Conservation (phyloP, 1,284 basidiomycete genomes). For the Apiotrichum porosum region DNA sequence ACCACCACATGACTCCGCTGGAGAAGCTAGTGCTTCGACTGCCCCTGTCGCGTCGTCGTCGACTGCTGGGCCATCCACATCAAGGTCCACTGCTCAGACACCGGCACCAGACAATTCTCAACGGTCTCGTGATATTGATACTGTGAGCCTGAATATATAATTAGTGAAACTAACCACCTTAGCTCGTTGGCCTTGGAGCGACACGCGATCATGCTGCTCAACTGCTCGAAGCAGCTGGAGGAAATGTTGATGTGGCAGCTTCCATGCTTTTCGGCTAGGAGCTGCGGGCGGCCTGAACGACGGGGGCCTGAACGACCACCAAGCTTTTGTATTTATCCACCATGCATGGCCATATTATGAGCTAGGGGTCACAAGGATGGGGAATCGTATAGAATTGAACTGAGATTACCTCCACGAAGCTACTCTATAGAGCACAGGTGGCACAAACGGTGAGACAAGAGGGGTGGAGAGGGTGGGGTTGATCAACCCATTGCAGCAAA, state of each 20-base stretch:
- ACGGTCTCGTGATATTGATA: conserved; percentile 21
- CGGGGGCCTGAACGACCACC: no score
- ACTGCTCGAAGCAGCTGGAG: conserved; percentile 70
- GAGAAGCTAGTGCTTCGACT: neutral
- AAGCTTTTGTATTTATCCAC: no score
- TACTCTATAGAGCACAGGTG: no score
- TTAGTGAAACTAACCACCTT: conserved; percentile 3
- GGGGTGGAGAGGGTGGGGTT: no score
- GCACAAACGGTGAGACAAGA: no score
- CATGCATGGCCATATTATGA: no score
- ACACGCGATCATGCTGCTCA: conserved; percentile 68
- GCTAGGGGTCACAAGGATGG: no score
- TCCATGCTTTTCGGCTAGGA: conserved; percentile 73
- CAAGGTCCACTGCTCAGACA: neutral
- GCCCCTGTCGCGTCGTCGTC: neutral
- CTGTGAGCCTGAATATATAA: conserved; percentile 17
- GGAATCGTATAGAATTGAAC: no score
- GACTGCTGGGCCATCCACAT: neutral
- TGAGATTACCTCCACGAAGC: no score
- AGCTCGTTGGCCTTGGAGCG: conserved; percentile 58
- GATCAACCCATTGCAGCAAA: no score
- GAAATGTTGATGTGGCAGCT: conserved; percentile 83
- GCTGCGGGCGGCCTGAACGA: no score
- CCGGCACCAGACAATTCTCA: neutral
- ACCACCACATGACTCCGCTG: neutral